A percentile compares a stretch with the other conserved stretches of the same genome.
Evolutionary conservation across 2,329 filamentous ascomycete species (phyloP).

Genomic region (Penicillium sp.): DNA sequence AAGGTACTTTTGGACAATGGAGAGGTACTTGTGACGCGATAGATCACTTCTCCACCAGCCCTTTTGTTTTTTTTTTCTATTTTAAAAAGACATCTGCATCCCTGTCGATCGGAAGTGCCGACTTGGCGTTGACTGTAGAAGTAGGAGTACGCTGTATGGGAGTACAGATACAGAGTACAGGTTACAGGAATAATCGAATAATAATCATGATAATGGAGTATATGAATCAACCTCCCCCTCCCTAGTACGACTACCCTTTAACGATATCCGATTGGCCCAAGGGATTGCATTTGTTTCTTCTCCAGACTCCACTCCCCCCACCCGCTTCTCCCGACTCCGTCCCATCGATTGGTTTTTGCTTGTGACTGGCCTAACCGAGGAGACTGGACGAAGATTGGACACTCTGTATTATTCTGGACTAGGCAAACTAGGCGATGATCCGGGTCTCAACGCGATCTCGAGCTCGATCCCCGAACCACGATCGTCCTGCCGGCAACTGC

Average conservation of each 20-base stretch:
- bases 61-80: background rate
- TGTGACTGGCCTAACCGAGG: background rate
- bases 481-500: too few relatives aligned
- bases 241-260: background rate
- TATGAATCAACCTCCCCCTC: background rate
- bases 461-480: background rate
- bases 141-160: too few relatives aligned
- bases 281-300: background rate
- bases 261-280: background rate
- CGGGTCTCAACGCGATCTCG: too few relatives aligned
- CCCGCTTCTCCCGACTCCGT: background rate
- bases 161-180: background rate
- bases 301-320: background rate
- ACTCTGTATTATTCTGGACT: too few relatives aligned
- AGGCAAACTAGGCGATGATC: too few relatives aligned
- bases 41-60: background rate
- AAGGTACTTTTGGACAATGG: background rate
- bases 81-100: background rate
- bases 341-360: background rate
- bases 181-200: background rate
- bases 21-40: background rate
- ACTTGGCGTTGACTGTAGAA: background rate
- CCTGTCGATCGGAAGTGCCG: constrained; percentile 2
- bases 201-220: background rate
- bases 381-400: background rate